Base-by-base conservation (phyloP, 2,329 filamentous ascomycete genomes). In the Talaromyces sp. region DNA sequence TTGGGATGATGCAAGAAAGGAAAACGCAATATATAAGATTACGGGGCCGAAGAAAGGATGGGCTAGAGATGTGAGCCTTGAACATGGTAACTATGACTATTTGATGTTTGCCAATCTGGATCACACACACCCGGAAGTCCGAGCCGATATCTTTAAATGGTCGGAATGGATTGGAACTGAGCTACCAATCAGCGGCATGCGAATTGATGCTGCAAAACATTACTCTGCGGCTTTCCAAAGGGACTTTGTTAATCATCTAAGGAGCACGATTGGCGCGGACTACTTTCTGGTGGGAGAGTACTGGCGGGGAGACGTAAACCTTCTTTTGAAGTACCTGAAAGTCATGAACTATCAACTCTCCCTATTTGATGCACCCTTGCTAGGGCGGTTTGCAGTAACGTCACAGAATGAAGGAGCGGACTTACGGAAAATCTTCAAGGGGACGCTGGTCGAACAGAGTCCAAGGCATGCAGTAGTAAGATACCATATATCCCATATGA, bases 81-180 rank as follows among this genome's bases (percentile, higher is more conserved):
- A 88, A 66, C 80, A 84, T 55, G 87, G 87, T 10, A 90, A 90
- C 62, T 85, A 82, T 51, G 79, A 80, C 57, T 89, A 85, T 65
- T 77, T 89, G 27, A 88, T 90, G 85, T 89, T 88, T 62, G 84
- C 85, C 6, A 84, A 90, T 66, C 70, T 90, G 41, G 86, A 90
- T 69, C 87, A 88, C 67, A 71, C 73, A 3, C 80, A 87, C 54
- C 77, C 78, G 0, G 86, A 88, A 60, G 87, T 89, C 10, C 76
- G 79, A 39, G 70, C 79, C 7, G 87, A 90, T 59, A 80, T 89
- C 11, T 76, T 86, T 52, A 77, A 78, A 49, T 90, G 87, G 87
- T 84, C 83, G 1, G 73, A 81, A 13, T 90, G 87, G 87, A 76
- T 90, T 54, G 78, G 81, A 1, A 75, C 81, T 13, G 77, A 86